Base-by-base conservation (phyloP, 2,329 filamentous ascomycete species). In the Fusarium caatingaense region DNA sequence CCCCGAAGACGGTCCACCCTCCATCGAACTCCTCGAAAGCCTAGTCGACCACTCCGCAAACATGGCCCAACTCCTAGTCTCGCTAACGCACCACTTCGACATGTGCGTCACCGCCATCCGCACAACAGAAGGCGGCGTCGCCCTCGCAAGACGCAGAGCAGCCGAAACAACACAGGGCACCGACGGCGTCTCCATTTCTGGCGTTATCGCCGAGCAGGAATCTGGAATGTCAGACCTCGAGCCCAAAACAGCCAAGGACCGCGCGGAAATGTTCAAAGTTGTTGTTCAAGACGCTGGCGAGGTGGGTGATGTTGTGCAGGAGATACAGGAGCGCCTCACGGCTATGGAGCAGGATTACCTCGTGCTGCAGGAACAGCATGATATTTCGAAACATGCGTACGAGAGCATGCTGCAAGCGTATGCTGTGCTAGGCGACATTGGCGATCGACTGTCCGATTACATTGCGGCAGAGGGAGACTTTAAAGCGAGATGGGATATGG, bases 61-160 rank as follows among this genome's bases (percentile, higher is more conserved):
- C 73, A 95, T 97, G 89, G 95, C 94, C 8, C 86, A 91, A 60
- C 86, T 93, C 8, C 87, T 98, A 3, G 88, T 93, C 60, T 93
- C 92, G 1, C 83, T 98, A 6, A 94, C 93, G 10, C 88, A 87
- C 27, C 95, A 98, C 80, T 98, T 97, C 77, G 95, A 98, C 78
- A 88, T 97, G 69, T 98, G 95, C 78, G 93, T 97, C 16, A 95
- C 91, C 2, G 95, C 95, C 1, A 91, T 98, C 45, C 92, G 94
- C 64, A 93, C 95, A 53, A 98, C 94, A 5, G 94, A 97, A 81
- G 92, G 92, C 30, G 92, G 91, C 8, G 89, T 89, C 15, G 91
- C 89, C 8, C 83, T 90, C 47, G 91, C 91, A 8, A 88, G 90
- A 13, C 86, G 88, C 53, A 91, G 89, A 68, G 91, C 89, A 0